phyloP scores from a whole-genome alignment of 164 flowering plant genomes.

The Chloranthus sessilifolius region DNA sequence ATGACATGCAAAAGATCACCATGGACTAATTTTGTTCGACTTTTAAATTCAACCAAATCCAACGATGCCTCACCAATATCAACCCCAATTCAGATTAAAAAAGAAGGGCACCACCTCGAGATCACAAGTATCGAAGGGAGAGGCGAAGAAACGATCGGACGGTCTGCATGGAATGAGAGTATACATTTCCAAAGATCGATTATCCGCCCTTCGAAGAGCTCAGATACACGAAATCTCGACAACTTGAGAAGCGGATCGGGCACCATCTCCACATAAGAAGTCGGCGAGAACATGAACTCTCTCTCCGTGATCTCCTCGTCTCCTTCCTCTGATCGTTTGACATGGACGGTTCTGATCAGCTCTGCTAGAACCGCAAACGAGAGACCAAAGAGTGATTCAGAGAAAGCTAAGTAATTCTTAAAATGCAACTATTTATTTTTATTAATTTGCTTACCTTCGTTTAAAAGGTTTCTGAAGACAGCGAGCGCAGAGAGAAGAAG shows the following conservation, averaged over 20 bases:
- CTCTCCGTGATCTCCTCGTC: slow-evolving; percentile 8
- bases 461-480: slow-evolving; percentile 15
- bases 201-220: slow-evolving; percentile 10
- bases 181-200: slow-evolving; percentile 16
- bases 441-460: slow-evolving; percentile 3
- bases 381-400: background rate
- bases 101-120: slow-evolving; percentile 9
- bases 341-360: slow-evolving; percentile 19
- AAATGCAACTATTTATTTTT: background rate
- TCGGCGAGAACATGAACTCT: slow-evolving; percentile 13
- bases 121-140: slow-evolving; percentile 9
- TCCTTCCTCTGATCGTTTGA: slow-evolving; percentile 12
- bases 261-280: slow-evolving; percentile 11
- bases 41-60: background rate
- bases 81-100: background rate
- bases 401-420: background rate
- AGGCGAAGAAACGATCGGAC: background rate
- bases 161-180: slow-evolving; percentile 5
- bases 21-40: too few species aligned
- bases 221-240: slow-evolving; percentile 1
- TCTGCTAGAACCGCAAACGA: slow-evolving; percentile 7
- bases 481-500: slow-evolving; percentile 11
- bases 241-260: slow-evolving; percentile 9
- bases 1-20: too few species aligned
- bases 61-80: background rate